A percentile compares a stretch with the other conserved stretches of the same genome.
Evolutionary conservation across 192 early-diverging fungal species (phyloP).

Genomic region (Coemansia sp.): DNA sequence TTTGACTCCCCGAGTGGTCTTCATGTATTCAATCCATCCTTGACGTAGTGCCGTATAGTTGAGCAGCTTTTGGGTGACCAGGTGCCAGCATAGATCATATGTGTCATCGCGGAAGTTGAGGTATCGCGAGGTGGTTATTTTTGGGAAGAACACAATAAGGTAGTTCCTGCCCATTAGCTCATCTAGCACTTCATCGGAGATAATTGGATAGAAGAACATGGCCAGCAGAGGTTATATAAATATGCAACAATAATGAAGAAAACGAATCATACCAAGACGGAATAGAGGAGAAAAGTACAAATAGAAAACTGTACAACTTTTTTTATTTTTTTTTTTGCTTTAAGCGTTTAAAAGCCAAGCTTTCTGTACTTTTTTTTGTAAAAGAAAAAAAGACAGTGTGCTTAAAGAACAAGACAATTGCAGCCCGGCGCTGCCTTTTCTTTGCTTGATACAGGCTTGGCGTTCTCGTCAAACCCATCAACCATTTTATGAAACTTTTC

Average conservation of each 20-base stretch:
- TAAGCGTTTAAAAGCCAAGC: no score
- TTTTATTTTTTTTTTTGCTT: no score
- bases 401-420: no score
- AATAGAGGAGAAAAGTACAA: no score
- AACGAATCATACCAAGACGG: no score
- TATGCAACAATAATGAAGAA: not conserved
- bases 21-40: conserved; percentile 7
- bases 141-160: conserved; percentile 11
- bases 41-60: conserved; percentile 11
- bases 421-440: no score
- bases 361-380: no score
- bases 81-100: conserved; percentile 1
- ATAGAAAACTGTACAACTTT: no score
- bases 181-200: conserved; percentile 7
- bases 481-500: no score
- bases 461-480: no score
- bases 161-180: conserved; percentile 14
- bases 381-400: no score
- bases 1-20: conserved; percentile 3
- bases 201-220: conserved; percentile 13
- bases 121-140: not conserved
- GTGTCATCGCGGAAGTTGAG: conserved; percentile 12
- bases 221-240: not conserved
- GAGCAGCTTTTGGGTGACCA: not conserved
- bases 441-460: no score